phyloP scores from a whole-genome alignment of 352 stramenopile species.

The Bremia lactucae region DNA sequence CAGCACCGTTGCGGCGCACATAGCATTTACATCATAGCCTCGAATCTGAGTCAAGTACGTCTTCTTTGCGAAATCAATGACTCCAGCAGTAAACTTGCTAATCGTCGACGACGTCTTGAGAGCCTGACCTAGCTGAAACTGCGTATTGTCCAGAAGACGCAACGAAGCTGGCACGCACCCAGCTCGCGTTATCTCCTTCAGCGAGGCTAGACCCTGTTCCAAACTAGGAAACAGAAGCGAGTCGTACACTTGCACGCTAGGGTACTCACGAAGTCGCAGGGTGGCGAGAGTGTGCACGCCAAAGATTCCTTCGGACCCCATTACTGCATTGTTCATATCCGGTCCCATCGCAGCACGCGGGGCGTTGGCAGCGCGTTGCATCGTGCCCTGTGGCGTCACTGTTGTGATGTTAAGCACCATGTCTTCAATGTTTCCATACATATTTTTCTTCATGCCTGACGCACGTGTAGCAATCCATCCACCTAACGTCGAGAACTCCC shows the following conservation, averaged over 20 bases:
- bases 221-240: slow-evolving; percentile 86
- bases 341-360: slow-evolving; percentile 83
- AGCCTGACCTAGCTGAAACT: slow-evolving; percentile 90
- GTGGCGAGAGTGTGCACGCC: slow-evolving; percentile 91
- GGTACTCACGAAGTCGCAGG: slow-evolving; percentile 82
- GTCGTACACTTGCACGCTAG: slow-evolving; percentile 76
- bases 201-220: slow-evolving; percentile 58
- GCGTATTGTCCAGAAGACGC: slow-evolving; percentile 89
- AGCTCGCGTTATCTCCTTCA: slow-evolving; percentile 68
- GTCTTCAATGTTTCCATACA: slow-evolving; percentile 93
- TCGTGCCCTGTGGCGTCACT: slow-evolving; percentile 52
- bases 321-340: slow-evolving; percentile 78
- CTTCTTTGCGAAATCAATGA: slow-evolving; percentile 76
- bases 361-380: slow-evolving; percentile 38
- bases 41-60: slow-evolving; percentile 72
- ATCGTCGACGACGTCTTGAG: slow-evolving; percentile 55
- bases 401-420: slow-evolving; percentile 80
- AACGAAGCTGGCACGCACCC: slow-evolving; percentile 79
- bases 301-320: slow-evolving; percentile 91
- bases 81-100: slow-evolving; percentile 34
- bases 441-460: slow-evolving; percentile 92
- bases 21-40: slow-evolving; percentile 57
- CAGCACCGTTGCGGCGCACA: slow-evolving; percentile 82
- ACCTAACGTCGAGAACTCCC: slow-evolving; percentile 89
- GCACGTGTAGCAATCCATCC: slow-evolving; percentile 89